Evolutionary conservation across 345 rosid genomes (phyloP).

Genomic region (Eucalyptus regnans): DNA sequence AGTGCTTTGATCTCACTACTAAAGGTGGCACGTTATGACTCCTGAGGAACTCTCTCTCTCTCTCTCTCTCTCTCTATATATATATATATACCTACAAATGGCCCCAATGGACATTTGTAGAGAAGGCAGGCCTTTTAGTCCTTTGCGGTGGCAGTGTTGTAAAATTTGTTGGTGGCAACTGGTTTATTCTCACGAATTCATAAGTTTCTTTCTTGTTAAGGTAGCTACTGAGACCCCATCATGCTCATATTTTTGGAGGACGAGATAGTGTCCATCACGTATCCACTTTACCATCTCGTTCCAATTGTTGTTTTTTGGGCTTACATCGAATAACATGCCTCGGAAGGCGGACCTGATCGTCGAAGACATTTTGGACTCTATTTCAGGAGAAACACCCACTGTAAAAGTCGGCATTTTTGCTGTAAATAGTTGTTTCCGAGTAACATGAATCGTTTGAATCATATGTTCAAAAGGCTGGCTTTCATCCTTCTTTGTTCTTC

Average conservation of each 20-base stretch:
- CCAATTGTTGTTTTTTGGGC: background rate
- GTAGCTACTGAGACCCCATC: background rate
- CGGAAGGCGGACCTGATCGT: background rate
- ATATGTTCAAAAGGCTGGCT: background rate
- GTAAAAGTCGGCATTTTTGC: background rate
- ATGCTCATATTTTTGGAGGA: background rate
- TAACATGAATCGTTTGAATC: background rate
- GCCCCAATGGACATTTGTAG: background rate
- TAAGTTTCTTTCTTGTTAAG: background rate
- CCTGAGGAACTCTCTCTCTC: background rate
- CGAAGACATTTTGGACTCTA: background rate
- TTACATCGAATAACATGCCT: background rate
- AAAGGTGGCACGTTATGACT: background rate
- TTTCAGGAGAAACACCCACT: background rate
- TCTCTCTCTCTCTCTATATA: background rate
- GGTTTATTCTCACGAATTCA: background rate
- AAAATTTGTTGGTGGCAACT: background rate
- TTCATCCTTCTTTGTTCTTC: background rate
- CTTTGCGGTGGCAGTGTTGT: background rate
- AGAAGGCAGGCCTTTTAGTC: background rate
- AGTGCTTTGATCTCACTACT: background rate
- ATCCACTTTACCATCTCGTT: background rate
- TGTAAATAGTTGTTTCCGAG: background rate
- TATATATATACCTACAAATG: background rate
- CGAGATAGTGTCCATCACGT: background rate